These are phyloP conservation scores for Fragilaria radians DNA, from an alignment of 108 stramenopile species.

Conservation along the genomic window DNA sequence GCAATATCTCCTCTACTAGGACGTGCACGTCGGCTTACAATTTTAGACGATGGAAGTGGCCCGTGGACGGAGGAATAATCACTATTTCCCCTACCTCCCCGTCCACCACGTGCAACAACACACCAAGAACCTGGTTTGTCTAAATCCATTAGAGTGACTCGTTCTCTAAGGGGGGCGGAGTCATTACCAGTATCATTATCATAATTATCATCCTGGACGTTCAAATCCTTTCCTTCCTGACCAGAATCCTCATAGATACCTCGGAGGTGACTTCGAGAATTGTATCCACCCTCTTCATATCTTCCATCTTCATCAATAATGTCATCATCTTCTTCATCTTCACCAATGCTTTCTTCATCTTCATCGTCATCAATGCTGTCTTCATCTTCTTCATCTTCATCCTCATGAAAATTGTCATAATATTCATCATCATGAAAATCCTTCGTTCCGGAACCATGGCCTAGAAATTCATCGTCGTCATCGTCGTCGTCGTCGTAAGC, in stretches of 20 bases:
- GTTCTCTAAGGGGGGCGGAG: slow-evolving; percentile 32
- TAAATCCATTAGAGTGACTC: slow-evolving; percentile 62
- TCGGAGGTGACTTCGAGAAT: slow-evolving; percentile 1
- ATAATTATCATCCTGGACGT: slow-evolving; percentile 24
- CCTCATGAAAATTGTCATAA: slow-evolving; percentile 5
- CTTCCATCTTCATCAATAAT: neutral
- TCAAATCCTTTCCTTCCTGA: slow-evolving; percentile 8
- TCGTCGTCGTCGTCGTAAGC: neutral
- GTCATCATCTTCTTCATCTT: slow-evolving; percentile 17
- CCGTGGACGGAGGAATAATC: slow-evolving; percentile 46
- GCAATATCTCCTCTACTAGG: slow-evolving; percentile 39
- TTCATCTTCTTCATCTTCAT: slow-evolving; percentile 3
- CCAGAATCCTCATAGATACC: neutral
- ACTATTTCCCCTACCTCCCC: slow-evolving; percentile 60
- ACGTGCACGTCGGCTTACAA: slow-evolving; percentile 30
- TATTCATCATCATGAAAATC: slow-evolving; percentile 5
- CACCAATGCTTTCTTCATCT: slow-evolving; percentile 17
- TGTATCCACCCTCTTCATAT: slow-evolving; percentile 8
- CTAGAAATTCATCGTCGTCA: slow-evolving; percentile 14
- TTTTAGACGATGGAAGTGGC: slow-evolving; percentile 25
- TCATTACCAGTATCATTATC: slow-evolving; percentile 11
- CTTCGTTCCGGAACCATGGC: too few species aligned
- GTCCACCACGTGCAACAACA: slow-evolving; percentile 72
- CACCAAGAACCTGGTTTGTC: slow-evolving; percentile 65
- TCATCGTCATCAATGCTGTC: slow-evolving; percentile 8